phyloP scores from a whole-genome alignment of 805 yeast genomes.

The Zygosaccharomyces gambellarensis region DNA sequence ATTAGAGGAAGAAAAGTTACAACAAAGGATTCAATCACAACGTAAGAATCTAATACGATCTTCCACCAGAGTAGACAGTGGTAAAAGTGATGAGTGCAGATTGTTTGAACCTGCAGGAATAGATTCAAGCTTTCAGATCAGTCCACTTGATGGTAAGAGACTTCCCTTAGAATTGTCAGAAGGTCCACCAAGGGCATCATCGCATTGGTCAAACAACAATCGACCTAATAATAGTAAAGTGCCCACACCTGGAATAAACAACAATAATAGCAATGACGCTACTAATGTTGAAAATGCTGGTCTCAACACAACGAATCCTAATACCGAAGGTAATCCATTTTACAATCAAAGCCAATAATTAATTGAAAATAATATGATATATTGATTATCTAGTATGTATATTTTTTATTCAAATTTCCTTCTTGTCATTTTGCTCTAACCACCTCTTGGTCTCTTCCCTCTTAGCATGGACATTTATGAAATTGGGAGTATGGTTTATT shows the following conservation, averaged over 20 bases:
- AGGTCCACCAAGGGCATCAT: slow-evolving; percentile 13
- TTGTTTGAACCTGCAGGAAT: slow-evolving; percentile 4
- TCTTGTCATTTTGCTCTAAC: slow-evolving; percentile 13
- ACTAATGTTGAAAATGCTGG: not conserved
- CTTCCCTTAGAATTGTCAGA: slow-evolving; percentile 10
- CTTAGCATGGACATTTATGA: slow-evolving; percentile 27
- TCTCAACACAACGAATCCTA: slow-evolving; percentile 3
- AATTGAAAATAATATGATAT: not conserved
- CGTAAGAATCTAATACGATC: slow-evolving; percentile 22
- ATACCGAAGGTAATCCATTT: slow-evolving; percentile 13
- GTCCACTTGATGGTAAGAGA: slow-evolving; percentile 15
- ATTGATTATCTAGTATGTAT: slow-evolving; percentile 2
- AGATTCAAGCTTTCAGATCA: slow-evolving; percentile 12
- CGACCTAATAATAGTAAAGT: slow-evolving; percentile 1
- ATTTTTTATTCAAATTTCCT: slow-evolving; percentile 8
- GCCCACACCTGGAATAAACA: not conserved
- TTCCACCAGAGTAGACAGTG: slow-evolving; percentile 9
- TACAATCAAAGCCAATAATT: slow-evolving; percentile 6
- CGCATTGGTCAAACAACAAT: slow-evolving; percentile 10
- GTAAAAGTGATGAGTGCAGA: slow-evolving; percentile 5
- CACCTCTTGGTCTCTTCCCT: slow-evolving; percentile 22
- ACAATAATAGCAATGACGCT: not conserved
- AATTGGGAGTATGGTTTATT: slow-evolving; percentile 25
- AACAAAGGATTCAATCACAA: slow-evolving; percentile 23
- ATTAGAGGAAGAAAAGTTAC: slow-evolving; percentile 27